Evolutionary conservation across 2,329 filamentous ascomycete species (phyloP).

Genomic region (Colletotrichum sp.): DNA sequence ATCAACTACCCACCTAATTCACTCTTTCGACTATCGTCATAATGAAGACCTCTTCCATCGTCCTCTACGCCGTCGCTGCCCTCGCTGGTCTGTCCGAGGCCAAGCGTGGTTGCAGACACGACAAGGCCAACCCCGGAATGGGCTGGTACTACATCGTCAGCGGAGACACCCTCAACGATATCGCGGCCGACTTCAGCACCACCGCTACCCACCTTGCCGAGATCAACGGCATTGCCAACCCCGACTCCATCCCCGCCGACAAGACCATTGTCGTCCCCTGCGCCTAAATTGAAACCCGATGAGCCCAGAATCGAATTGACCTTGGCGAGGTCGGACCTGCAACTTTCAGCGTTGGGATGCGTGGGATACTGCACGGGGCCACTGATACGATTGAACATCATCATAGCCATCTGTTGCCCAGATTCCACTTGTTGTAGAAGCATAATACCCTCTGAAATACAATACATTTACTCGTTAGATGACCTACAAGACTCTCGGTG

Average conservation of each 20-base stretch:
- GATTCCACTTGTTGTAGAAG: background rate
- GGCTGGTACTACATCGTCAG: background rate
- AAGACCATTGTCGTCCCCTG: constrained; percentile 25
- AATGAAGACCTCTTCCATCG: background rate
- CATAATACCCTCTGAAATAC: background rate
- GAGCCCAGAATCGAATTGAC: background rate
- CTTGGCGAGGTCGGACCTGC: background rate
- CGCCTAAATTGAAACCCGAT: background rate
- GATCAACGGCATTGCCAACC: background rate
- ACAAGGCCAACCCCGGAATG: background rate
- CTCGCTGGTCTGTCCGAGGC: background rate
- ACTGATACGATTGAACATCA: accelerated
- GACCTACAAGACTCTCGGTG: background rate
- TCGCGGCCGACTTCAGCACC: background rate
- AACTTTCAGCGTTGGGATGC: background rate
- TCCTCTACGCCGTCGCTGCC: background rate
- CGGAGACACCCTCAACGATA: background rate
- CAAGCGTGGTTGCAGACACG: background rate
- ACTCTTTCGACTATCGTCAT: background rate
- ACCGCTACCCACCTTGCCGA: background rate
- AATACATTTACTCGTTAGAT: background rate
- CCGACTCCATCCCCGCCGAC: background rate
- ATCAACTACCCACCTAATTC: background rate
- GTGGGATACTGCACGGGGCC: background rate
- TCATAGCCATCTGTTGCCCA: background rate